Evolutionary conservation across 2,329 filamentous ascomycete genomes (phyloP), one percentile per base, ranked within the genome.

Genomic region (Didymella glomerata): DNA sequence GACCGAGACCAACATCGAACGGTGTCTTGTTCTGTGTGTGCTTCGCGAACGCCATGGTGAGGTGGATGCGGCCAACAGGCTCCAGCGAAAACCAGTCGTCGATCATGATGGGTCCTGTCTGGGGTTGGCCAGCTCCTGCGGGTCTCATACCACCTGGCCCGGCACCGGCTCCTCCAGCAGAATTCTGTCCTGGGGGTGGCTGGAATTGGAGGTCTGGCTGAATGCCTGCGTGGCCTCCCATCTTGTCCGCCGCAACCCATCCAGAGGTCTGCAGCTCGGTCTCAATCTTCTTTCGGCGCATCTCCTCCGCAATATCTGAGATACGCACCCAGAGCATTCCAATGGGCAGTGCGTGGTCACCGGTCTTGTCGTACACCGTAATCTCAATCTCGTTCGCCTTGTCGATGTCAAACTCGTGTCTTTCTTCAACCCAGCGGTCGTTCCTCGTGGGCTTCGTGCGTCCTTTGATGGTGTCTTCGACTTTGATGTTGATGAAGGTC

Each of bases 331-430:
- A 99, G 14, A 98, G 85, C 84, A 99, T 88, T 56, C 90, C 95
- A 71, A 99, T 97, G 40, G 95, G 95, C 50, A 96, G 88, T 14
- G 93, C 89, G 68, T 96, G 91, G 69, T 97, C 93, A 22, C 74
- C 88, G 2, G 93, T 89, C 80, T 96, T 97, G 77, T 99, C 95
- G 78, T 99, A 99, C 11, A 99, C 93, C 0, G 93, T 98, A 53
- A 99, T 86, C 76, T 99, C 95, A 62, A 99, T 92, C 79, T 99
- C 95, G 78, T 99, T 99, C 51, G 95, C 95, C 81, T 98, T 98
- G 79, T 98, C 94, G 56, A 99, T 95, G 65, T 95, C 92, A 62
- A 99, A 89, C 58, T 89, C 93, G 77, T 97, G 95, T 34, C 89
- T 86, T 79, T 99, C 95, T 68, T 92, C 91, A 41, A 93, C 88